Conservation (phyloP, 2,329 filamentous ascomycete species). For the Calonectria crousiana region DNA sequence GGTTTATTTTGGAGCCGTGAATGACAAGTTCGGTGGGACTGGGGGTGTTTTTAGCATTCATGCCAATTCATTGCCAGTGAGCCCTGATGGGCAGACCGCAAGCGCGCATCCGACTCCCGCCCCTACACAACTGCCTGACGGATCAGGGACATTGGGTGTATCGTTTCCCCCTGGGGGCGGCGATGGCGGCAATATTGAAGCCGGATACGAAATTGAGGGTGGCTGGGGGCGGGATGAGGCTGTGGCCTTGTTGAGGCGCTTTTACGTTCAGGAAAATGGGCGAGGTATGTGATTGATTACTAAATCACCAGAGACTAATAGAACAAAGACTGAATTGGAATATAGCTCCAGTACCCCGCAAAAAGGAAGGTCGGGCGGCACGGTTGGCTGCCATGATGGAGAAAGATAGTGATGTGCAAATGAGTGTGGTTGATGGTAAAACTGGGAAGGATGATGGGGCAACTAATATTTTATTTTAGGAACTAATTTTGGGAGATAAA, state of each 20-base stretch:
- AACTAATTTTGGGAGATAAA: constrained; percentile 29
- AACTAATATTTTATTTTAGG: constrained; percentile 26
- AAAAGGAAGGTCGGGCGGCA: constrained; percentile 68
- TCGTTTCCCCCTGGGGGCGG: constrained; percentile 56
- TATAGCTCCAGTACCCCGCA: constrained; percentile 63
- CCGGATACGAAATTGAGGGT: constrained; percentile 84
- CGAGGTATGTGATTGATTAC: constrained; percentile 71
- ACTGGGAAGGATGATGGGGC: constrained; percentile 20
- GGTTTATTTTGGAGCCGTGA: constrained; percentile 95
- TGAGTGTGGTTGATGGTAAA: constrained; percentile 11
- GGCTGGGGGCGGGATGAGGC: constrained; percentile 93
- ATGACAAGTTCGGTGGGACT: constrained; percentile 97
- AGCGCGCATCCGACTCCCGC: constrained; percentile 54
- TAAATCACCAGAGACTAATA: not conserved
- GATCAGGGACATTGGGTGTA: constrained; percentile 51
- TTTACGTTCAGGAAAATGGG: constrained; percentile 98
- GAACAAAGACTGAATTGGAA: constrained; percentile 20
- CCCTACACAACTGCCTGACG: constrained; percentile 52
- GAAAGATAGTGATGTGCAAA: constrained; percentile 47
- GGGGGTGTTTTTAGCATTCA: constrained; percentile 94
- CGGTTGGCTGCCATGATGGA: constrained; percentile 66
- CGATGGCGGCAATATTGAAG: constrained; percentile 79
- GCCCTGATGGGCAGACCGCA: constrained; percentile 52
- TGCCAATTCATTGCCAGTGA: constrained; percentile 64
- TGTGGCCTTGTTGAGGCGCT: constrained; percentile 89